A percentile compares a stretch with the other conserved stretches of the same genome.
phyloP scores from a whole-genome alignment of 2,329 filamentous ascomycete genomes.

The Nigrospora osmanthi region DNA sequence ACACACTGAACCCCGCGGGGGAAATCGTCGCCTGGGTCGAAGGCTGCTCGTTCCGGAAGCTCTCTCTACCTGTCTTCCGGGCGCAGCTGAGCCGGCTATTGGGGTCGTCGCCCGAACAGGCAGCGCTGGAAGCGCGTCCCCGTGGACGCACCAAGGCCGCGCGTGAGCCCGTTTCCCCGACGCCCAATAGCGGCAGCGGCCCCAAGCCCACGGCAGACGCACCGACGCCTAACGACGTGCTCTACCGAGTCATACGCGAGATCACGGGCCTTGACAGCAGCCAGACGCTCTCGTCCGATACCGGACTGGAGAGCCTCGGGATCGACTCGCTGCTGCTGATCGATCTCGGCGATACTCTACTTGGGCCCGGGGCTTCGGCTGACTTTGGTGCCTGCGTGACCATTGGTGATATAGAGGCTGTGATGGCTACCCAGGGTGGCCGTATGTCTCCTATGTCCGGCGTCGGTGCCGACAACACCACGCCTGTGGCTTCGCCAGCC shows the following conservation, averaged over 20 bases:
- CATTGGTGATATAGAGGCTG: no score
- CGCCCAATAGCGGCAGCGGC: no score
- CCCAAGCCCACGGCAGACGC: no score
- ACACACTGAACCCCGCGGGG: not conserved
- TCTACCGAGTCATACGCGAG: slow-evolving; percentile 2
- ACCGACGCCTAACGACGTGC: not conserved
- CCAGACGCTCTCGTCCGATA: slow-evolving; percentile 2
- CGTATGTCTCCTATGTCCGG: no score
- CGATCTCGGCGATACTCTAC: no score
- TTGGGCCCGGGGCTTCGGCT: no score
- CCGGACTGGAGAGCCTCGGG: slow-evolving; percentile 1
- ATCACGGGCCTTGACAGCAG: slow-evolving; percentile 3
- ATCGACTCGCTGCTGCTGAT: slow-evolving; percentile 4
- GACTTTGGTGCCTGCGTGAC: no score
- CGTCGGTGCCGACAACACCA: no score
- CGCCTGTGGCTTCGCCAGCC: no score
- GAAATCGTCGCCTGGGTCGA: slow-evolving; percentile 1
- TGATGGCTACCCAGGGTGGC: no score
- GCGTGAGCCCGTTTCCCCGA: no score
- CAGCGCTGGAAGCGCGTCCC: not conserved
- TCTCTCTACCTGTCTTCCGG: slow-evolving; percentile 1
- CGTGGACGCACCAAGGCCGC: no score
- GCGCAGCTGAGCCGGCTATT: not conserved
- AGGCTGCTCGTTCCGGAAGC: slow-evolving; percentile 3
- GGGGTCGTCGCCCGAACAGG: not conserved